Percentiles rank a stretch among this genome's conserved stretches.
Evolutionary conservation across 805 yeast genomes (phyloP).

Genomic region (Candida silvicultrix): DNA sequence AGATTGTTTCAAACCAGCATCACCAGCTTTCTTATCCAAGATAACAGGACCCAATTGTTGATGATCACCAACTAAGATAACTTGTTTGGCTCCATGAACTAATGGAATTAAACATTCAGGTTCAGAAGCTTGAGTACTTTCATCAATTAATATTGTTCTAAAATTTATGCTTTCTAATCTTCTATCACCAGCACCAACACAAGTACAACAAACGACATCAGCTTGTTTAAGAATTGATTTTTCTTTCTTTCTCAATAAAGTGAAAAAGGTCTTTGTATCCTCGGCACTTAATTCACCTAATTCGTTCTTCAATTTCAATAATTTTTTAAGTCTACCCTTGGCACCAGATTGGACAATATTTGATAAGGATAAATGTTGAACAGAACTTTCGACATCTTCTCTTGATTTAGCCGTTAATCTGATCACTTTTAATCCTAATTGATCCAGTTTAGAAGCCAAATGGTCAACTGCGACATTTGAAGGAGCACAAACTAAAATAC

Average conservation of each 20-base stretch:
- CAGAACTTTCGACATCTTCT: conserved; percentile 71
- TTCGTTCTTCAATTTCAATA: conserved; percentile 52
- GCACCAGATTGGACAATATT: conserved; percentile 41
- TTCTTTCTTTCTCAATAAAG: conserved; percentile 43
- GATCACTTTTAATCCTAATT: conserved; percentile 71
- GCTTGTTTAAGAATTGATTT: conserved; percentile 42
- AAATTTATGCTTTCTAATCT: conserved; percentile 53
- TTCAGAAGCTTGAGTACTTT: conserved; percentile 90
- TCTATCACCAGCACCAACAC: conserved; percentile 85
- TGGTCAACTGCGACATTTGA: conserved; percentile 95
- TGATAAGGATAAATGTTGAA: conserved; percentile 52
- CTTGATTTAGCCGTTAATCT: conserved; percentile 71
- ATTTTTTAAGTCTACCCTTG: conserved; percentile 50
- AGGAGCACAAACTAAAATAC: conserved; percentile 87
- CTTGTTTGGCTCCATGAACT: conserved; percentile 84
- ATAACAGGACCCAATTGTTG: conserved; percentile 94
- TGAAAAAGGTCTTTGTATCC: conserved; percentile 42
- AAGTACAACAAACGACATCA: conserved; percentile 83
- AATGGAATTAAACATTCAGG: conserved; percentile 89
- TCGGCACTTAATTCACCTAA: conserved; percentile 58
- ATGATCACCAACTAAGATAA: conserved; percentile 90
- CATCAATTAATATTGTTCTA: conserved; percentile 82
- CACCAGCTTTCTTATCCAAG: conserved; percentile 69
- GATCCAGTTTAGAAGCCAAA: conserved; percentile 63
- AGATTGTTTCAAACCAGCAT: conserved; percentile 83